phyloP scores from a whole-genome alignment of 768 basidiomycete genomes.

The Stropharia rugosoannulata region DNA sequence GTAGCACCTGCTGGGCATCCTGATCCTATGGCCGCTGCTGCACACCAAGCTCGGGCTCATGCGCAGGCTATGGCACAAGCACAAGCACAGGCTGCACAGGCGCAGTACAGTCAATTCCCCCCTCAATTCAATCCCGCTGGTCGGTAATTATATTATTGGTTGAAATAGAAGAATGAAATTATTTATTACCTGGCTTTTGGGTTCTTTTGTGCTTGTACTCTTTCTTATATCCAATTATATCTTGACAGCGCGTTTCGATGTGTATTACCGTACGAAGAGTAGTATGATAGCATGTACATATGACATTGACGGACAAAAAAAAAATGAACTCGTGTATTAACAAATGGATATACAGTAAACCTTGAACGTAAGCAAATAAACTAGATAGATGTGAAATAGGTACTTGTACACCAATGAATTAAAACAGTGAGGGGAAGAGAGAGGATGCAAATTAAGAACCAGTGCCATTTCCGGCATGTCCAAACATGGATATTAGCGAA shows the following conservation, averaged over 20 bases:
- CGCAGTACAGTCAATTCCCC: conserved; percentile 25
- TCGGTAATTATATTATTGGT: conserved; percentile 10
- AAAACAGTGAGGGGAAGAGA: background rate
- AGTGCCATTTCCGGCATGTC: conserved; percentile 21
- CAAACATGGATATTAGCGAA: conserved; percentile 54
- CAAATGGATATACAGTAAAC: too few relatives aligned
- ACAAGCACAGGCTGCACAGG: conserved; percentile 29
- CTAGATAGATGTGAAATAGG: background rate
- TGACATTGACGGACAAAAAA: background rate
- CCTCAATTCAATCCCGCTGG: conserved; percentile 24
- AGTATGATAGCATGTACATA: background rate
- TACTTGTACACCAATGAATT: conserved; percentile 8
- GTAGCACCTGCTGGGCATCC: conserved; percentile 12
- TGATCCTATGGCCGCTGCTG: conserved; percentile 16
- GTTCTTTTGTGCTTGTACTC: background rate
- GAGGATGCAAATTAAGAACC: background rate
- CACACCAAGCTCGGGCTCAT: conserved; percentile 21
- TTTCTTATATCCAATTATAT: background rate
- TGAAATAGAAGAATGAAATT: background rate
- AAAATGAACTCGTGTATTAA: too few relatives aligned
- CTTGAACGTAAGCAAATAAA: background rate
- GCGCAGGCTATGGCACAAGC: conserved; percentile 40
- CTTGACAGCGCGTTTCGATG: background rate
- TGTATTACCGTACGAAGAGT: background rate
- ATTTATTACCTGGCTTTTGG: background rate